phyloP scores from a whole-genome alignment of 2,329 filamentous ascomycete genomes.

The Microcyclospora tardicrescens region DNA sequence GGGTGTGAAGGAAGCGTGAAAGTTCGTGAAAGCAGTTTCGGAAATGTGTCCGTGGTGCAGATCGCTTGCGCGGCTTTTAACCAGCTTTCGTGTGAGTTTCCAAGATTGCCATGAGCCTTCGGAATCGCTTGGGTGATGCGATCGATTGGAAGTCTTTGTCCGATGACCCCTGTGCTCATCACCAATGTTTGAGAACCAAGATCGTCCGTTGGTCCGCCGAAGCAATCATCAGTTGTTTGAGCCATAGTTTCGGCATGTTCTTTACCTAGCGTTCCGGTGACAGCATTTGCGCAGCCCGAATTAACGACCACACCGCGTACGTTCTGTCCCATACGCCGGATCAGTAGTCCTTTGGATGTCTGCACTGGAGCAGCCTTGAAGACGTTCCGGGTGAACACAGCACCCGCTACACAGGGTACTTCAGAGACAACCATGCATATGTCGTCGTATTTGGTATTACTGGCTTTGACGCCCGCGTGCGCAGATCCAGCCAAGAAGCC shows the following conservation, averaged over 20 bases:
- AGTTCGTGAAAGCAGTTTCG: slow-evolving; percentile 75
- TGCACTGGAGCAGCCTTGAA: slow-evolving; percentile 95
- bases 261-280: slow-evolving; percentile 79
- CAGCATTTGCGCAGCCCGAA: slow-evolving; percentile 92
- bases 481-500: slow-evolving; percentile 80
- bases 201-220: slow-evolving; percentile 28
- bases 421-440: slow-evolving; percentile 81
- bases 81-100: slow-evolving; percentile 73
- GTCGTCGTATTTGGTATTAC: slow-evolving; percentile 83
- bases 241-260: slow-evolving; percentile 85
- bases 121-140: slow-evolving; percentile 82
- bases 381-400: slow-evolving; percentile 95
- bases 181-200: slow-evolving; percentile 58
- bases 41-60: slow-evolving; percentile 97
- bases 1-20: slow-evolving; percentile 77
- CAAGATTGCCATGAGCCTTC: slow-evolving; percentile 56
- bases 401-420: slow-evolving; percentile 70
- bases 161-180: slow-evolving; percentile 98
- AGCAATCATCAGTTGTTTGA: slow-evolving; percentile 56
- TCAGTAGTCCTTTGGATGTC: slow-evolving; percentile 55
- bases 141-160: slow-evolving; percentile 79
- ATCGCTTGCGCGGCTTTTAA: slow-evolving; percentile 76
- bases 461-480: slow-evolving; percentile 84
- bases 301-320: slow-evolving; percentile 81
- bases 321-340: slow-evolving; percentile 51